Evolutionary conservation across 1,139 yeast species (phyloP).

Genomic region (Hanseniaspora uvarum): DNA sequence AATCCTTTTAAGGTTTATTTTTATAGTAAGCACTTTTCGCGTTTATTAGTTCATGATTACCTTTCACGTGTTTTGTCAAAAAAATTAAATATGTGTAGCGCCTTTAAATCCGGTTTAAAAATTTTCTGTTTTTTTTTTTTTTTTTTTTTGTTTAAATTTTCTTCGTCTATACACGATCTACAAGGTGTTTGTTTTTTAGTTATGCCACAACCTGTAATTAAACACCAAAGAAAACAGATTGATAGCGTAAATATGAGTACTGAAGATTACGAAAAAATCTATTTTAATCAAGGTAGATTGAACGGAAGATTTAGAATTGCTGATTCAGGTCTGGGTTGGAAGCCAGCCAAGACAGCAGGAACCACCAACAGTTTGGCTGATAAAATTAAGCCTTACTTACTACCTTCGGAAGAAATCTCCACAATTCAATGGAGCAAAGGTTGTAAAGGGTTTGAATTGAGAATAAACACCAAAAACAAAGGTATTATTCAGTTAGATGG

Average conservation of each 20-base stretch:
- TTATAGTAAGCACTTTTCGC: background rate
- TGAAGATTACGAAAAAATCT: slow-evolving; percentile 69
- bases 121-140: background rate
- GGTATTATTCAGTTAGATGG: slow-evolving; percentile 89
- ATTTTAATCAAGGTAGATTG: slow-evolving; percentile 71
- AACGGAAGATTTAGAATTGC: slow-evolving; percentile 91
- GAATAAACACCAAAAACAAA: slow-evolving; percentile 77
- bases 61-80: background rate
- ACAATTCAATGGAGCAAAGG: slow-evolving; percentile 88
- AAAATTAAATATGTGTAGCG: background rate
- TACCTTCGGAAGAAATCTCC: slow-evolving; percentile 75
- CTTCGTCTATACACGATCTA: background rate
- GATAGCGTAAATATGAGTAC: slow-evolving; percentile 26
- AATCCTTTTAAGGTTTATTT: background rate
- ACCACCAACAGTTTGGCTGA: slow-evolving; percentile 34
- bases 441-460: slow-evolving; percentile 77
- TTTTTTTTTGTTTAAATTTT: background rate
- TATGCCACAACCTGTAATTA: background rate
- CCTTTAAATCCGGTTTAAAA: too few relatives aligned
- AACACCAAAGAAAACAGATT: background rate
- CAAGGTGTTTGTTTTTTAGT: background rate
- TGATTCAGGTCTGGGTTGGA: slow-evolving; percentile 95
- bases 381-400: slow-evolving; percentile 58
- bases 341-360: slow-evolving; percentile 53
- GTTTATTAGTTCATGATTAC: background rate